Evolutionary conservation across 352 stramenopile genomes (phyloP).

Genomic region (Phytophthora sp.): DNA sequence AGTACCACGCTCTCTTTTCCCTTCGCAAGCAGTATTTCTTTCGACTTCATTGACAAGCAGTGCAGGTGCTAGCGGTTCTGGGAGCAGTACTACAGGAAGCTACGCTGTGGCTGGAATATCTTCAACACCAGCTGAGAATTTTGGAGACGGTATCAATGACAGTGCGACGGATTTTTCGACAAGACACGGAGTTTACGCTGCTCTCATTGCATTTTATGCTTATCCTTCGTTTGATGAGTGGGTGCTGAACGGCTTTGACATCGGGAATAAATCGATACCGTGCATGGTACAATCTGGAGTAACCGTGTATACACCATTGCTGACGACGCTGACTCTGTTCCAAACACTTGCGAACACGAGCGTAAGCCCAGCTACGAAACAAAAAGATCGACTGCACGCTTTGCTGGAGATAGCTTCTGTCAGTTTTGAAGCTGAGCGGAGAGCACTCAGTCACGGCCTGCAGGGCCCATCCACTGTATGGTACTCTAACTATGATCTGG

Average conservation of each 20-base stretch:
- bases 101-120: neutral
- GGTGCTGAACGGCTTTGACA: too few relatives aligned
- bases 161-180: conserved; percentile 19
- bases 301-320: conserved; percentile 63
- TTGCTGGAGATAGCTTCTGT: conserved; percentile 40
- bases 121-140: neutral
- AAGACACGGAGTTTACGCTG: conserved; percentile 32
- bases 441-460: conserved; percentile 48
- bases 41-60: neutral
- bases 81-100: neutral
- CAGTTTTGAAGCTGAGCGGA: conserved; percentile 51
- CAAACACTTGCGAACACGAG: conserved; percentile 21
- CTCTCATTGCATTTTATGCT: conserved; percentile 50
- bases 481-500: conserved; percentile 59
- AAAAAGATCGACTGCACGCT: conserved; percentile 31
- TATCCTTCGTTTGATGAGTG: conserved; percentile 40
- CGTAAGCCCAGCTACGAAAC: conserved; percentile 18
- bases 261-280: too few relatives aligned
- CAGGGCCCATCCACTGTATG: conserved; percentile 64
- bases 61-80: neutral
- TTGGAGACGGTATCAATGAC: neutral
- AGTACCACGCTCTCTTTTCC: conserved; percentile 36
- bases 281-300: conserved; percentile 60
- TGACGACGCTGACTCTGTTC: conserved; percentile 36
- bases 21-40: conserved; percentile 36